Evolutionary conservation across 805 yeast species (phyloP), one percentile per base, ranked within the genome.

Genomic region (Metschnikowia cerradonensis): DNA sequence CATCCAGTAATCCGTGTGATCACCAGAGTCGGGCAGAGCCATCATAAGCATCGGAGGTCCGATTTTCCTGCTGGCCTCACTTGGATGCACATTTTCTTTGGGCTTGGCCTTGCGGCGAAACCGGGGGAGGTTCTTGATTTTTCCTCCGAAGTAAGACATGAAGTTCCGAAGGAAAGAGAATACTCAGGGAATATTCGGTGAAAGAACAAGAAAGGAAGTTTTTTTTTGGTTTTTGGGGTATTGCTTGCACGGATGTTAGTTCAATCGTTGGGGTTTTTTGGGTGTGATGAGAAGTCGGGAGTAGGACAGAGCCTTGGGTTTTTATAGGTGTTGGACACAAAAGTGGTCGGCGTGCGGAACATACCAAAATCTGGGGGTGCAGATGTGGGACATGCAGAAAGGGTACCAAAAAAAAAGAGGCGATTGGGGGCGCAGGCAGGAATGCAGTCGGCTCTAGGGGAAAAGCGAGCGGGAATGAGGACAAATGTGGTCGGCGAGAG

Each of bases 261-360:
- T 36, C 38, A 36, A n/a, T 5, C 13, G 20, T 17, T 35, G 13
- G 13, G 10, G 8, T 7, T 17, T 17, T 22, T 3, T 7, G 15
- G 40, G 6, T 37, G n/a, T 17, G 40, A 13, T 11, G 15, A 10
- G 15, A 14, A 10, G 40, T 11, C 19, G 22, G 41, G 7, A 20
- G 14, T 11, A 14, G 22, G 17, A 30, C 41, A 22, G 41, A 15
- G 8, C 13, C 22, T 13, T 3, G 30, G 13, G 20, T 8, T 39
- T 39, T 39, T 39, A 39, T 39, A 39, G 42, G 10, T 11, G 11
- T 26, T 7, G 11, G n/a, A 39, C 15, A 23, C 42, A 39, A 39
- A 40, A 40, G 43, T 15, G 34, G 43, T 40, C 43, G 43, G 43
- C 42, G 8, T 30, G 43, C 43, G 43, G 34, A 40, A 40, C 43